Percentiles rank a stretch among this genome's conserved stretches.
phyloP scores from a whole-genome alignment of 192 early-diverging fungal genomes.

The Coemansia reversa region DNA sequence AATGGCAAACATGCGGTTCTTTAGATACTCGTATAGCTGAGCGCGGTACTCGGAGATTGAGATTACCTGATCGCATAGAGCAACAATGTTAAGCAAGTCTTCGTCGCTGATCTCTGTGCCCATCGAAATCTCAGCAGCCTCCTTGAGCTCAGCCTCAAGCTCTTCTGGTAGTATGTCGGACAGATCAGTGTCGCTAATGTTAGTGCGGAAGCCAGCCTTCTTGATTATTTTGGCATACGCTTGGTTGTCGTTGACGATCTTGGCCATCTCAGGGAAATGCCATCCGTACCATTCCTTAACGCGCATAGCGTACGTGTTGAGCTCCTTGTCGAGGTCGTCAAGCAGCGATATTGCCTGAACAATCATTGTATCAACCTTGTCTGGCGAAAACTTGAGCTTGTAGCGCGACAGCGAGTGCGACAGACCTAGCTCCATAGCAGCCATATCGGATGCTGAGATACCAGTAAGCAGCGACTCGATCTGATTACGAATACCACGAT shows the following conservation, averaged over 20 bases:
- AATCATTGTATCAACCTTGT: slow-evolving; percentile 99
- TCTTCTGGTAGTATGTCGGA: slow-evolving; percentile 86
- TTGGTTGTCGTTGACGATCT: slow-evolving; percentile 93
- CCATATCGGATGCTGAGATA: slow-evolving; percentile 82
- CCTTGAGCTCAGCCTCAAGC: slow-evolving; percentile 88
- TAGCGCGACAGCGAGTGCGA: slow-evolving; percentile 98
- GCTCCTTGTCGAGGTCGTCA: slow-evolving; percentile 99
- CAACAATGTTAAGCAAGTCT: slow-evolving; percentile 94
- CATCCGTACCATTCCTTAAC: slow-evolving; percentile 99
- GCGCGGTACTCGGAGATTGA: slow-evolving; percentile 91
- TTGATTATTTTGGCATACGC: slow-evolving; percentile 90
- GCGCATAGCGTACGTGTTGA: slow-evolving; percentile 98
- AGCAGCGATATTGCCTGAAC: slow-evolving; percentile 96
- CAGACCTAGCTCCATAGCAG: slow-evolving; percentile 95
- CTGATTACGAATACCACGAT: slow-evolving; percentile 95
- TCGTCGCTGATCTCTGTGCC: slow-evolving; percentile 97
- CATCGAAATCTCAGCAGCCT: slow-evolving; percentile 98
- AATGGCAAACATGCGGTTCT: slow-evolving; percentile 93
- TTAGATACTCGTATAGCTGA: slow-evolving; percentile 95
- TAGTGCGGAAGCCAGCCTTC: slow-evolving; percentile 88
- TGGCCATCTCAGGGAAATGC: slow-evolving; percentile 99
- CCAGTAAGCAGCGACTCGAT: slow-evolving; percentile 88
- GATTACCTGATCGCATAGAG: slow-evolving; percentile 95
- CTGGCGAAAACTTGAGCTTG: slow-evolving; percentile 99
- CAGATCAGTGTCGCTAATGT: slow-evolving; percentile 74